phyloP scores from a whole-genome alignment of 2,329 filamentous ascomycete genomes.

The Cladosporium halotolerans region DNA sequence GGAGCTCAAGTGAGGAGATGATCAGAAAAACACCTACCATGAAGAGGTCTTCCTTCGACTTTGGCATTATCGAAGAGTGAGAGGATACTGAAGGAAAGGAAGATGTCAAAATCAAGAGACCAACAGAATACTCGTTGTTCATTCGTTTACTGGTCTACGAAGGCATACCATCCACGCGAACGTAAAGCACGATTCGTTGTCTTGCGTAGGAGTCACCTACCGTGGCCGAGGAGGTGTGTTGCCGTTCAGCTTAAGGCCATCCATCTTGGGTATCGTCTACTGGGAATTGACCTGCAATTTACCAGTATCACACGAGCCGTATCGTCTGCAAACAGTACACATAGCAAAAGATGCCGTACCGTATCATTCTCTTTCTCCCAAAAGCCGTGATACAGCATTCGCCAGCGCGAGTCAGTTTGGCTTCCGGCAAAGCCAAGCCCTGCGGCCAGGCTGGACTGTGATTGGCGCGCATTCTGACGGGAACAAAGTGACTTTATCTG shows the following conservation, averaged over 20 bases:
- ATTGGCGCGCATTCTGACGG: constrained; percentile 7
- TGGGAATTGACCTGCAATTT: no score
- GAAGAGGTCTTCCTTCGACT: constrained; percentile 42
- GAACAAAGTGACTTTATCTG: background rate
- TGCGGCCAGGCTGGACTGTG: background rate
- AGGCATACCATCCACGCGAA: no score
- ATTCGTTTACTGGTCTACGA: no score
- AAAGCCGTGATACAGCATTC: no score
- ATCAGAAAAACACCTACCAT: constrained; percentile 29
- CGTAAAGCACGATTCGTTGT: no score
- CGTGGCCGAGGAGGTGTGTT: constrained; percentile 1
- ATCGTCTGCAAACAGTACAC: no score
- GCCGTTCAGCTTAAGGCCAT: background rate
- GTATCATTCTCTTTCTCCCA: no score
- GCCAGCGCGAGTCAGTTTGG: background rate
- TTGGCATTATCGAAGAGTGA: constrained; percentile 9
- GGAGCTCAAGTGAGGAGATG: background rate
- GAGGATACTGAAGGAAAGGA: background rate
- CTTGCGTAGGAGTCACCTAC: background rate
- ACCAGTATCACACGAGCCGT: no score
- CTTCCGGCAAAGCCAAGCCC: constrained; percentile 4
- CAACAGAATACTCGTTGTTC: background rate
- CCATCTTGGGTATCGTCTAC: no score
- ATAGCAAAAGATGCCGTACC: no score
- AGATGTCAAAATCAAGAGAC: background rate